Evolutionary conservation across 805 yeast genomes (phyloP).

Genomic region (Barnettozyma botsteinii): DNA sequence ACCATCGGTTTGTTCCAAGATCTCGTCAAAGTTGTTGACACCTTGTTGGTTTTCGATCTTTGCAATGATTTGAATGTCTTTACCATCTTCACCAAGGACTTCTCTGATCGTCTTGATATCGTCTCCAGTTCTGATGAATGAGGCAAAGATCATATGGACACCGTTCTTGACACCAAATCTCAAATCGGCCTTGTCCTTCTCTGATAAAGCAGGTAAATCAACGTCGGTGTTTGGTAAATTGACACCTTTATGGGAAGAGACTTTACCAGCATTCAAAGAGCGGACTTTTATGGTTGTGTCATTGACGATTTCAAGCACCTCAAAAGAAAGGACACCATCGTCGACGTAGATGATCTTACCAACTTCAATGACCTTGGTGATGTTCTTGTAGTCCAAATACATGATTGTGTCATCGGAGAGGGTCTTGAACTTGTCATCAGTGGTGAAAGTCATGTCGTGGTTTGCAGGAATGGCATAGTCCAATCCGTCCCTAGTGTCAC

Average conservation of each 20-base stretch:
- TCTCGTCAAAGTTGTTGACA: slow-evolving; percentile 98
- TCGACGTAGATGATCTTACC: slow-evolving; percentile 94
- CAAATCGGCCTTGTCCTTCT: slow-evolving; percentile 91
- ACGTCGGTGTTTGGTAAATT: slow-evolving; percentile 98
- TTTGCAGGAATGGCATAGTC: slow-evolving; percentile 81
- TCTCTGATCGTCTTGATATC: slow-evolving; percentile 88
- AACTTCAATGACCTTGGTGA: slow-evolving; percentile 82
- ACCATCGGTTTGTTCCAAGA: slow-evolving; percentile 92
- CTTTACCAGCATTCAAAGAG: slow-evolving; percentile 91
- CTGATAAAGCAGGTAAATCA: slow-evolving; percentile 95
- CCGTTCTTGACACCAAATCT: slow-evolving; percentile 94
- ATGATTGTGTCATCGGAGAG: slow-evolving; percentile 72
- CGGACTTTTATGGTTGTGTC: slow-evolving; percentile 76
- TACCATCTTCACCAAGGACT: slow-evolving; percentile 96
- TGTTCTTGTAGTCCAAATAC: slow-evolving; percentile 93
- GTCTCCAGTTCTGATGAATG: slow-evolving; percentile 91
- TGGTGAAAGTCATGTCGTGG: slow-evolving; percentile 91
- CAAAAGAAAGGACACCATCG: slow-evolving; percentile 96
- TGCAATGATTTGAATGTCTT: slow-evolving; percentile 90
- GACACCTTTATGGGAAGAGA: slow-evolving; percentile 97
- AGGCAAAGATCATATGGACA: slow-evolving; percentile 98
- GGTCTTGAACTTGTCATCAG: slow-evolving; percentile 73
- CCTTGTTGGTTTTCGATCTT: slow-evolving; percentile 99
- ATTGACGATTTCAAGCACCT: slow-evolving; percentile 80
- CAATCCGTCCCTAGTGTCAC: slow-evolving; percentile 73